phyloP scores from a whole-genome alignment of 1,139 yeast species.

The Yamadazyma diospyri region DNA sequence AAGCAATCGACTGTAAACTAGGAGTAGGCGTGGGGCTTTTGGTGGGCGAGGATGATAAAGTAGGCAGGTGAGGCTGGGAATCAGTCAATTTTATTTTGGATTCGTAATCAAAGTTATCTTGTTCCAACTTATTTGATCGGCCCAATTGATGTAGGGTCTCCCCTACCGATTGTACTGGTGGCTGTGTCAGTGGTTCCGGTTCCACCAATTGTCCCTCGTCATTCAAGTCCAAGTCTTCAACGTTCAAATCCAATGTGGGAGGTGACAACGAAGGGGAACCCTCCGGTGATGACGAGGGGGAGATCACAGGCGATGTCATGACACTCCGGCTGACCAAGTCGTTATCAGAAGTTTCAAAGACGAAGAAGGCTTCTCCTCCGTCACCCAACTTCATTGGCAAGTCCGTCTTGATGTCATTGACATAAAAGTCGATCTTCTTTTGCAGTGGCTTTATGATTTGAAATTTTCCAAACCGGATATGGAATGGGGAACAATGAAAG shows the following conservation, averaged over 20 bases:
- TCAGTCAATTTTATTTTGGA: slow-evolving; percentile 23
- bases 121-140: neutral
- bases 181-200: too few relatives aligned
- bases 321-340: slow-evolving; percentile 68
- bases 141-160: neutral
- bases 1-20: slow-evolving; percentile 34
- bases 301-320: slow-evolving; percentile 87
- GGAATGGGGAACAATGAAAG: slow-evolving; percentile 92
- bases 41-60: slow-evolving; percentile 7
- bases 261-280: slow-evolving; percentile 31
- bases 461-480: slow-evolving; percentile 91
- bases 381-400: slow-evolving; percentile 96
- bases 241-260: slow-evolving; percentile 13
- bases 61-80: slow-evolving; percentile 15
- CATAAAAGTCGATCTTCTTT: slow-evolving; percentile 84
- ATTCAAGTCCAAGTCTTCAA: slow-evolving; percentile 36
- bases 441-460: slow-evolving; percentile 93
- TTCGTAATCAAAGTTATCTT: slow-evolving; percentile 23
- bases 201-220: neutral
- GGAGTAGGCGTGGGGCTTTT: slow-evolving; percentile 20
- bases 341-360: slow-evolving; percentile 72
- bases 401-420: slow-evolving; percentile 77
- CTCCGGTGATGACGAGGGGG: slow-evolving; percentile 72
- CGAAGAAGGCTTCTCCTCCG: slow-evolving; percentile 97
- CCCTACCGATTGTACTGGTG: slow-evolving; percentile 5